A percentile compares a stretch with the other conserved stretches of the same genome.
Evolutionary conservation across 768 basidiomycete genomes (phyloP).

Genomic region (Boletus sp.): DNA sequence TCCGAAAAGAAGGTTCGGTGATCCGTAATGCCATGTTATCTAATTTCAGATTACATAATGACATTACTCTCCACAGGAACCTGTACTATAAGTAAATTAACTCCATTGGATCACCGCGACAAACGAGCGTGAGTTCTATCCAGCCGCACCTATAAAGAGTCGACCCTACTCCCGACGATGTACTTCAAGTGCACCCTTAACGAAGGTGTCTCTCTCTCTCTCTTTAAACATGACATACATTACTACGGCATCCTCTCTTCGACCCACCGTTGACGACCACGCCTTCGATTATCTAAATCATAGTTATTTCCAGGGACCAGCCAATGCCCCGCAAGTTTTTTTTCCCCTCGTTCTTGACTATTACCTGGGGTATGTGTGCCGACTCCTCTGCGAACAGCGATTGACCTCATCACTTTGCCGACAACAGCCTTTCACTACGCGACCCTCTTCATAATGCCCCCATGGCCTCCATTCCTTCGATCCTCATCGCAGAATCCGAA

Average conservation of each 20-base stretch:
- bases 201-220: not conserved
- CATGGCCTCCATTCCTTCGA: not conserved
- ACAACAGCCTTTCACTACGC: not conserved
- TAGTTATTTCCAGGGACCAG: not conserved
- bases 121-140: not conserved
- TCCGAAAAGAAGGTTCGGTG: too few species aligned
- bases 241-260: not conserved
- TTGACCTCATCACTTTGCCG: not conserved
- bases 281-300: not conserved
- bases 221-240: not conserved
- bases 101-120: not conserved
- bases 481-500: not conserved
- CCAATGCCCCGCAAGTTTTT: not conserved
- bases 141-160: not conserved
- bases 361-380: conserved; percentile 1
- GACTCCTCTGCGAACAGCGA: not conserved
- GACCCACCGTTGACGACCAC: not conserved
- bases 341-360: not conserved
- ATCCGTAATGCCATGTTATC: not conserved
- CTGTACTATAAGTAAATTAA: not conserved
- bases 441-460: not conserved
- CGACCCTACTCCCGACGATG: too few species aligned
- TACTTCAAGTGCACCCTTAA: not conserved
- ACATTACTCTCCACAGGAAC: not conserved
- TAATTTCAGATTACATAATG: not conserved